Evolutionary conservation across 208 protist genomes (phyloP).

Genomic region (Phytomonas serpens): DNA sequence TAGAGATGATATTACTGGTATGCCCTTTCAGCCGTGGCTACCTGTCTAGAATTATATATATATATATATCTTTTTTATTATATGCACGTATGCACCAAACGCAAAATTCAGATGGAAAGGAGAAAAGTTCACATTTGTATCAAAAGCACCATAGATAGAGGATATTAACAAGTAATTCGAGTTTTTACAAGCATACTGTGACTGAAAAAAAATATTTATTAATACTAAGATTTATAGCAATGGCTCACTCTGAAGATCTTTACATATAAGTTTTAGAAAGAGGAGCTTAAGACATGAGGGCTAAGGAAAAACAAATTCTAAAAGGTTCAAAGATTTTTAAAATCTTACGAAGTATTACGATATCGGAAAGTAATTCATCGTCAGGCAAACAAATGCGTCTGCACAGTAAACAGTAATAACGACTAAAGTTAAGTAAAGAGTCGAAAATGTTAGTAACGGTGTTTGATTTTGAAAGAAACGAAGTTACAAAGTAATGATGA

Average conservation of each 20-base stretch:
- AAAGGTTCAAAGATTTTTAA: constrained; percentile 8
- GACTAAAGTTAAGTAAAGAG: constrained; percentile 11
- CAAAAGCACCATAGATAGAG: too few relatives aligned
- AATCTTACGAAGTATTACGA: background rate
- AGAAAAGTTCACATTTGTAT: too few relatives aligned
- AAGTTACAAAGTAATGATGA: background rate
- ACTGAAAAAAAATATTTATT: too few relatives aligned
- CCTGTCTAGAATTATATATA: background rate
- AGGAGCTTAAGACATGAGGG: too few relatives aligned
- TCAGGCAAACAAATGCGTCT: background rate
- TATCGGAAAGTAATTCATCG: constrained; percentile 3
- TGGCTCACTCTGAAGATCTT: too few relatives aligned
- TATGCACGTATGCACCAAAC: background rate
- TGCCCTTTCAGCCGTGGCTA: background rate
- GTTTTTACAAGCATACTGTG: too few relatives aligned
- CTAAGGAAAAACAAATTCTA: too few relatives aligned
- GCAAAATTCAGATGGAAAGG: background rate
- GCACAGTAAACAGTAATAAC: background rate
- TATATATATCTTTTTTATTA: background rate
- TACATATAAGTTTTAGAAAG: too few relatives aligned
- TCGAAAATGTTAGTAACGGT: background rate
- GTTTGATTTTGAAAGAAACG: constrained; percentile 6
- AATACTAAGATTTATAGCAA: too few relatives aligned
- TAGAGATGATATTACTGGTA: background rate
- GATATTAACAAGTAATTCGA: too few relatives aligned